Percentiles rank a stretch among this genome's conserved stretches.
Conservation (phyloP, 305 asterid genomes). For the Coffea humblotiana region DNA sequence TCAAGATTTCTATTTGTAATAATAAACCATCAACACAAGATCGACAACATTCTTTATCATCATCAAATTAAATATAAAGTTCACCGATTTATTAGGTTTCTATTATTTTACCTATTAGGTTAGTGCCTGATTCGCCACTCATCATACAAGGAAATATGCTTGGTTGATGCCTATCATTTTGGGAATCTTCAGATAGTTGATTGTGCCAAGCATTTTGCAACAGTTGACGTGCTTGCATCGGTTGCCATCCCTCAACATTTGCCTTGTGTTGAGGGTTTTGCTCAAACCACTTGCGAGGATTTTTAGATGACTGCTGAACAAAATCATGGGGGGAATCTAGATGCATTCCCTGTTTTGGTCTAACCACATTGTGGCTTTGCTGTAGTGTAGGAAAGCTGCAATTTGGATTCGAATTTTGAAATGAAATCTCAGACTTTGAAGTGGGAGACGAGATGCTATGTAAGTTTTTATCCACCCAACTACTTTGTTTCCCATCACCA, state of each 20-base stretch:
- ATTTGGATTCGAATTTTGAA: constrained; percentile 35
- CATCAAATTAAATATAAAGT: not conserved
- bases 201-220: constrained; percentile 38
- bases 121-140: constrained; percentile 19
- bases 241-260: constrained; percentile 38
- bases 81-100: not conserved
- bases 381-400: constrained; percentile 40
- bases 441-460: constrained; percentile 45
- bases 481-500: constrained; percentile 37
- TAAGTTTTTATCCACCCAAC: constrained; percentile 51
- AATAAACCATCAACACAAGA: not conserved
- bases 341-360: constrained; percentile 43
- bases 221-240: constrained; percentile 35
- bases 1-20: not conserved
- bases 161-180: constrained; percentile 24
- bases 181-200: constrained; percentile 26
- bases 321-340: constrained; percentile 42
- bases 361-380: constrained; percentile 36
- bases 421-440: constrained; percentile 43
- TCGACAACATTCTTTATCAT: constrained; percentile 1
- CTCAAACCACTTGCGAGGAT: constrained; percentile 36
- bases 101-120: constrained; percentile 25
- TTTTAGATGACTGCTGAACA: constrained; percentile 34
- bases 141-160: constrained; percentile 22
- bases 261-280: constrained; percentile 45